Base-by-base conservation (phyloP, 768 basidiomycete species). In the Floccularia luteovirens region DNA sequence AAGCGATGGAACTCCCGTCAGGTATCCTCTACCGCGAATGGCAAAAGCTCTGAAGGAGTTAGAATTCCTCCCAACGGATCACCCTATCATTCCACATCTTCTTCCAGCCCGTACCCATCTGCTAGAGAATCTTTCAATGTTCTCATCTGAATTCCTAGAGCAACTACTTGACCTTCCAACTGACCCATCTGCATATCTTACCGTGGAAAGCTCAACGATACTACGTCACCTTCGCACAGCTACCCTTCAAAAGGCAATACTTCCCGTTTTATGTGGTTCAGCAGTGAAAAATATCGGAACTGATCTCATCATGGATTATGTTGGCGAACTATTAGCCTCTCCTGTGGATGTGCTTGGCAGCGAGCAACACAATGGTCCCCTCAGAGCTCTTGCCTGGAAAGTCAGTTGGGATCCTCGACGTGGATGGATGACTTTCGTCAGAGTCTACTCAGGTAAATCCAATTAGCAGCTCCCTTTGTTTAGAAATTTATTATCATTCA, bases 381-480 rank as follows among this genome's bases (percentile, higher is more conserved):
- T 85, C 17, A 77, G 74, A 24, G 57, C 82, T 46, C 65, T 92
- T 20, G 90, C 85, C 2, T 92, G 90, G 90, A 92, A 92, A 55
- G 90, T 92, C 16, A 70, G 66, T 22, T 90, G 88, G 89, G 88
- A 92, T 52, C 79, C 78, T 43, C 75, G 72, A 49, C 60, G 63
- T 41, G 90, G 90, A 17, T 92, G 90, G 90, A 90, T 92, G 88
- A 91, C 90, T 1, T 92, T 90, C 54, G 82, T 92, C 27, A 71
- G 90, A 19, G 75, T 92, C 14, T 92, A 92, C 58, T 90, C 89
- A 39, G 90, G 89, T 87, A 55, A 45, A 66, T 57, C 3, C 12
- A 28, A 21, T 25, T 13, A 16, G 10, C 17, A 11, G 19, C 25
- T n/a, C 24, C n/a, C 43, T 39, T 43, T 30, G 6, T 10, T 30